Evolutionary conservation across 2,329 filamentous ascomycete genomes (phyloP).

Genomic region (Aspergillus udagawae): DNA sequence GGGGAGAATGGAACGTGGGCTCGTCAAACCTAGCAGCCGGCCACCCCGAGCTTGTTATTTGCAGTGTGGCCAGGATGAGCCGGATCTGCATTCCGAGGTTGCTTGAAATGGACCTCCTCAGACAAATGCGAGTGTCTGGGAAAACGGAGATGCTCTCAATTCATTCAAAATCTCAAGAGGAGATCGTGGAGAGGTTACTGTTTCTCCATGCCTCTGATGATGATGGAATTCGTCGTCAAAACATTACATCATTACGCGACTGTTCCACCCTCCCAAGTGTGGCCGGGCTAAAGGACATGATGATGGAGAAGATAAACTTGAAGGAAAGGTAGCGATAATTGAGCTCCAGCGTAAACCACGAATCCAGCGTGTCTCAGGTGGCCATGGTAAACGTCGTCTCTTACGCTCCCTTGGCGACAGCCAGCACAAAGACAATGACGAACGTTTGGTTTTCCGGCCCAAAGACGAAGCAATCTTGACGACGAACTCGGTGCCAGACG

Average conservation of each 20-base stretch:
- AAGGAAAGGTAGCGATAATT: too few relatives aligned
- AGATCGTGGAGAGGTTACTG: neutral
- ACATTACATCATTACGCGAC: neutral
- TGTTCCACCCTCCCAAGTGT: too few relatives aligned
- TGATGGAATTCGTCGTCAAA: neutral
- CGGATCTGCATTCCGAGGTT: neutral
- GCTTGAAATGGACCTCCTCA: neutral
- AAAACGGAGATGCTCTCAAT: neutral
- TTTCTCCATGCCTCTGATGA: neutral
- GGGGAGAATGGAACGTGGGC: neutral
- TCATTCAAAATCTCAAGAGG: neutral
- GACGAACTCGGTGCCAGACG: neutral
- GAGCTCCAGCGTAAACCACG: neutral
- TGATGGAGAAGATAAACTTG: neutral
- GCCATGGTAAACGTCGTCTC: neutral
- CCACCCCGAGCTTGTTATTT: neutral
- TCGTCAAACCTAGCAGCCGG: neutral
- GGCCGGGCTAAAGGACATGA: too few relatives aligned
- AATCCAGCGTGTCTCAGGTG: neutral
- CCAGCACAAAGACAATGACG: neutral
- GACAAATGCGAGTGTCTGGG: neutral
- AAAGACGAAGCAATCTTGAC: neutral
- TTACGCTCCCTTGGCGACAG: neutral
- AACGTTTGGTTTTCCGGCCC: neutral
- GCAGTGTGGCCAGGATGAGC: neutral